Percentiles rank a stretch among this genome's conserved stretches.
These are phyloP conservation scores for Leccinum obscurum DNA, from an alignment of 768 basidiomycete species.

Conservation along the genomic window DNA sequence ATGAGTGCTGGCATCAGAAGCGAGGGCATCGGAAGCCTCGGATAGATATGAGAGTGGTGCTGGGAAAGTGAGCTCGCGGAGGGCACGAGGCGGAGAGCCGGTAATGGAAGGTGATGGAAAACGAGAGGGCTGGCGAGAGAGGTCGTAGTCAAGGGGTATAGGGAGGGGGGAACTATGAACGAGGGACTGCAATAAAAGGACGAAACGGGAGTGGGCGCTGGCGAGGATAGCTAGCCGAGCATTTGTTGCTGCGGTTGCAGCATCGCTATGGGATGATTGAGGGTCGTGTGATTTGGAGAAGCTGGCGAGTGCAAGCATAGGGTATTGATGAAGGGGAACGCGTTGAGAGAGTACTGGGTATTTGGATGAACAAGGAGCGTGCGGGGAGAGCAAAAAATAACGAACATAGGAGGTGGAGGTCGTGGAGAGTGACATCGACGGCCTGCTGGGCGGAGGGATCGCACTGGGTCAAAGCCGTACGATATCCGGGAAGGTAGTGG, in stretches of 20 bases:
- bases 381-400: constrained; percentile 21
- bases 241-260: constrained; percentile 20
- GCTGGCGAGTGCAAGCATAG: constrained; percentile 61
- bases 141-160: constrained; percentile 46
- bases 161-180: constrained; percentile 60
- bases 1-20: constrained; percentile 11
- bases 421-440: constrained; percentile 54
- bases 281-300: constrained; percentile 39
- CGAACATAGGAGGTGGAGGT: constrained; percentile 68
- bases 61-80: constrained; percentile 70
- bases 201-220: constrained; percentile 71
- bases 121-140: constrained; percentile 28
- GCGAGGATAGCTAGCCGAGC: constrained; percentile 47
- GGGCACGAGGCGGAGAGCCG: constrained; percentile 30
- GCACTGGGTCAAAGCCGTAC: constrained; percentile 40
- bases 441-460: constrained; percentile 43
- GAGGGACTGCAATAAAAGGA: constrained; percentile 70
- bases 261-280: constrained; percentile 34
- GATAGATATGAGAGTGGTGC: constrained; percentile 60
- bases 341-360: constrained; percentile 62
- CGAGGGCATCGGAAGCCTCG: constrained; percentile 16
- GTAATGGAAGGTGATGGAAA: constrained; percentile 15
- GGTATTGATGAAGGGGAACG: constrained; percentile 67
- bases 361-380: constrained; percentile 6
- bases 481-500: constrained; percentile 60